These are phyloP conservation scores for Arthrobotrys iridis DNA, from an alignment of 2,329 filamentous ascomycete species.

Conservation along the genomic window DNA sequence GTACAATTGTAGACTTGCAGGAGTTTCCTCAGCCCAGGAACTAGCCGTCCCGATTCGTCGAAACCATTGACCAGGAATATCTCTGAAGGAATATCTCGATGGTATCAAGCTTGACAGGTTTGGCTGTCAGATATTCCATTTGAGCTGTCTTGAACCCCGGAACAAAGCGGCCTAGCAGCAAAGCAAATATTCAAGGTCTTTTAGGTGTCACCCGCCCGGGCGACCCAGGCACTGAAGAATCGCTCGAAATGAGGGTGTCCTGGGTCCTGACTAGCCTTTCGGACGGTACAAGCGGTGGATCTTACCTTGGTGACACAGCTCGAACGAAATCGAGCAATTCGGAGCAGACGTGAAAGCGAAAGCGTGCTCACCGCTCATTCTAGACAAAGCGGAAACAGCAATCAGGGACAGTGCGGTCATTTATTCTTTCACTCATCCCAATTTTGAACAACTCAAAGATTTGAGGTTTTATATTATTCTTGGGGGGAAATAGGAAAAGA, in stretches of 20 bases:
- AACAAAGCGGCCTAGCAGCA: not conserved
- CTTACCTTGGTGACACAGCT: not conserved
- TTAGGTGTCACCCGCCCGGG: not conserved
- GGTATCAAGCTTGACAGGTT: not conserved
- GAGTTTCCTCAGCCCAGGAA: not conserved
- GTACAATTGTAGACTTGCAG: slow-evolving; percentile 17
- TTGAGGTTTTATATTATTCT: too few relatives aligned
- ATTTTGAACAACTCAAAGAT: too few relatives aligned
- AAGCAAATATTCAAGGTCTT: not conserved
- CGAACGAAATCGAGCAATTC: not conserved
- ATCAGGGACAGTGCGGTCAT: too few relatives aligned
- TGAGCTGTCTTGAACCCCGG: not conserved
- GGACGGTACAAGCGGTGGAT: not conserved
- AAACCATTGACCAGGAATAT: not conserved
- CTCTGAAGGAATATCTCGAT: slow-evolving; percentile 12
- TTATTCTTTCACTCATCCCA: too few relatives aligned
- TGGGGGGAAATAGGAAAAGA: too few relatives aligned
- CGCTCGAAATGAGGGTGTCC: not conserved
- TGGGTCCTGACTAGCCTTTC: not conserved
- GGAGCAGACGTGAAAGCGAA: not conserved
- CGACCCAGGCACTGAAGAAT: not conserved
- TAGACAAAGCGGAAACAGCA: not conserved
- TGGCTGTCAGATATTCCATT: not conserved
- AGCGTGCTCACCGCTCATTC: not conserved
- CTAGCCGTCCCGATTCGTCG: slow-evolving; percentile 12